Evolutionary conservation across 225 moss, liverwort and hornwort species (phyloP).

Genomic region (Pseudoscleropodium purum): DNA sequence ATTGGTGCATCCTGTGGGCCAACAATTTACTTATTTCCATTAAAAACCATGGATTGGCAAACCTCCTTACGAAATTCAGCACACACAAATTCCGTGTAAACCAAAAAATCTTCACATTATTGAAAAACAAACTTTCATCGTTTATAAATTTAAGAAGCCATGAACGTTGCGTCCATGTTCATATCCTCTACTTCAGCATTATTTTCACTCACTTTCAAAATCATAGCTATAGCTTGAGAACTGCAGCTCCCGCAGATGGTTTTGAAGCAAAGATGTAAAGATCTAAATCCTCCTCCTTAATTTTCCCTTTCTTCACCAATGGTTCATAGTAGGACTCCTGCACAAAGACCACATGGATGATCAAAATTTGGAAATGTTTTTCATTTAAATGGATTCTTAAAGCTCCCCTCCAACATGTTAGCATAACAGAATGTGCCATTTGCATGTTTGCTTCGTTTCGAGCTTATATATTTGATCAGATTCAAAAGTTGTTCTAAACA

Average conservation of each 20-base stretch:
- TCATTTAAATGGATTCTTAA: neutral
- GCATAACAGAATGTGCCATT: neutral
- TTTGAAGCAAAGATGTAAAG: constrained; percentile 79
- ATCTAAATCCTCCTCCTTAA: constrained; percentile 50
- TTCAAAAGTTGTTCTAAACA: neutral
- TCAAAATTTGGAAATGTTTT: neutral
- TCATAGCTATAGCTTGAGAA: constrained; percentile 23
- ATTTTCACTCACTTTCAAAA: neutral
- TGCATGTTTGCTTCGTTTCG: neutral
- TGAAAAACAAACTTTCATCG: neutral
- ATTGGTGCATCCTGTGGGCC: neutral
- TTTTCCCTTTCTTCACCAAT: constrained; percentile 41
- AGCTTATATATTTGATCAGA: neutral
- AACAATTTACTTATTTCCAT: neutral
- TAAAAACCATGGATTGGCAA: neutral
- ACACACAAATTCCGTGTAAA: too few species aligned
- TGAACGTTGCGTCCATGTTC: neutral
- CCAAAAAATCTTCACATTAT: neutral
- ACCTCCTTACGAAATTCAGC: neutral
- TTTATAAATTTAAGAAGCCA: neutral
- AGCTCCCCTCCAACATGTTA: neutral
- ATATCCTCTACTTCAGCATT: neutral
- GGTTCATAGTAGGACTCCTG: constrained; percentile 70
- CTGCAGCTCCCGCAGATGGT: constrained; percentile 75
- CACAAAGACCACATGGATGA: neutral